Conservation (phyloP, 306 rosid genomes). For the Echinosophora koreensis region DNA sequence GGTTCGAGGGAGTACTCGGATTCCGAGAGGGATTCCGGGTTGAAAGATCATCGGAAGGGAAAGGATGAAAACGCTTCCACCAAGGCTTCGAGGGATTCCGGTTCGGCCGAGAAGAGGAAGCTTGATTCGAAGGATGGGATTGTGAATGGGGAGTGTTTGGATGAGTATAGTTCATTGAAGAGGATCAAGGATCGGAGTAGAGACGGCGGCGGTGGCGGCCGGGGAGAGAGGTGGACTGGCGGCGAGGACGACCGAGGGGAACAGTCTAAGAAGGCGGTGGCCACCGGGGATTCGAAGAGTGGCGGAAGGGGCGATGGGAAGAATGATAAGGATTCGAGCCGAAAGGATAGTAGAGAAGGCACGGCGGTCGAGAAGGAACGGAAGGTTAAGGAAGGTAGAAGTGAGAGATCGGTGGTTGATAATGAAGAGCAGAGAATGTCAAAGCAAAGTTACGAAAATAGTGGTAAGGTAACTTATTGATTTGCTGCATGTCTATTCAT, state of each 20-base stretch:
- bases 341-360: constrained; percentile 75
- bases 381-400: constrained; percentile 75
- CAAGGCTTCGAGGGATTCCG: constrained; percentile 71
- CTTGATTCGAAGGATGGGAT: constrained; percentile 75
- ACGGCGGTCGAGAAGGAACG: constrained; percentile 40
- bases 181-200: constrained; percentile 65
- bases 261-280: constrained; percentile 64
- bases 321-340: constrained; percentile 67
- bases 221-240: constrained; percentile 92
- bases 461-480: constrained; percentile 78
- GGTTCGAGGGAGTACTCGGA: constrained; percentile 91
- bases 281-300: constrained; percentile 72
- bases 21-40: constrained; percentile 78
- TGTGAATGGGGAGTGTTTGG: constrained; percentile 67
- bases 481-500: constrained; percentile 21
- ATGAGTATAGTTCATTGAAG: constrained; percentile 77
- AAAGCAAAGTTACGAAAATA: constrained; percentile 71
- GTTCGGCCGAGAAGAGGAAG: constrained; percentile 81
- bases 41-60: constrained; percentile 76
- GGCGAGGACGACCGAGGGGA: constrained; percentile 73
- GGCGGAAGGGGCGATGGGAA: constrained; percentile 80
- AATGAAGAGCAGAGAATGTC: constrained; percentile 61
- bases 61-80: constrained; percentile 65
- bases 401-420: constrained; percentile 67
- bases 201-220: neutral